Conservation (phyloP, 257 asterid species). For the Echites panduratus region DNA sequence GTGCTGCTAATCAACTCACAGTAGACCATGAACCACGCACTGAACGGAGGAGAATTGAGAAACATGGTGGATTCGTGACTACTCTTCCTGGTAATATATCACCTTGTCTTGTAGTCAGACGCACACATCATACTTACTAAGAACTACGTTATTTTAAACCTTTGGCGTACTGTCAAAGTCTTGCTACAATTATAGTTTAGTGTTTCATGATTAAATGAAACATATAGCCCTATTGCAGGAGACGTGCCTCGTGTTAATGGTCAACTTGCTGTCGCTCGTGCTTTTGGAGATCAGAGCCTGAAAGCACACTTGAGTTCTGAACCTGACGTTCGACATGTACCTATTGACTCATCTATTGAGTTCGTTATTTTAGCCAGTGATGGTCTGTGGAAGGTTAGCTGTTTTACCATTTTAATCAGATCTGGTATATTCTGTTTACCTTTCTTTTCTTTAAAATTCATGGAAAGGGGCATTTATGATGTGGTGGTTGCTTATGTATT, state of each 20-base stretch:
- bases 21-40: slow-evolving; percentile 74
- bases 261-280: slow-evolving; percentile 81
- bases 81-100: slow-evolving; percentile 54
- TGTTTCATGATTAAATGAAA: not conserved
- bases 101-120: not conserved
- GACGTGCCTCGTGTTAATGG: slow-evolving; percentile 87
- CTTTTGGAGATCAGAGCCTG: slow-evolving; percentile 78
- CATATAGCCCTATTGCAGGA: slow-evolving; percentile 33
- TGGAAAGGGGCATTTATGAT: not conserved
- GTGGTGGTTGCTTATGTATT: not conserved
- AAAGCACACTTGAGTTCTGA: slow-evolving; percentile 77
- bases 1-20: slow-evolving; percentile 53
- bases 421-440: not conserved
- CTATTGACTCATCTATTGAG: slow-evolving; percentile 41
- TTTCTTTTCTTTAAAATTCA: not conserved
- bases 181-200: not conserved
- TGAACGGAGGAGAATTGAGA: slow-evolving; percentile 61
- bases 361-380: slow-evolving; percentile 78
- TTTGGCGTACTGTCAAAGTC: not conserved
- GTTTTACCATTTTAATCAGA: not conserved
- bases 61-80: slow-evolving; percentile 72
- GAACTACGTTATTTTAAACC: not conserved
- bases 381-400: slow-evolving; percentile 83
- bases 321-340: slow-evolving; percentile 54
- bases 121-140: not conserved